Evolutionary conservation across 208 protist species (phyloP), one percentile per base, ranked within the genome.

Genomic region (Novymonas esmeraldas): DNA sequence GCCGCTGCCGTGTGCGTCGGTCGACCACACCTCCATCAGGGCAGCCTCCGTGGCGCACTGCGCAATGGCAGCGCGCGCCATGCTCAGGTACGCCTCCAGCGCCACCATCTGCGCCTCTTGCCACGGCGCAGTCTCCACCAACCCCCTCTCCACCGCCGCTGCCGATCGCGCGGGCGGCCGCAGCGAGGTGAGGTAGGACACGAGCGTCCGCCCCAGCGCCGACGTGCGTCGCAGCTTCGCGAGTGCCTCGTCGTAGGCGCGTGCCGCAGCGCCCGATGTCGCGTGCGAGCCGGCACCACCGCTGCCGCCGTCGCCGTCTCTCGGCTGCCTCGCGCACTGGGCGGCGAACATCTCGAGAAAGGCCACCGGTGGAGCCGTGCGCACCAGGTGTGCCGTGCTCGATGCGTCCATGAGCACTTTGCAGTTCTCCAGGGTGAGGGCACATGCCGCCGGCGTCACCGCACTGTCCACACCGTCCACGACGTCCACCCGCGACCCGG

Each of bases 341-440:
- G 44, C 38, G 0, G 60, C 36, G 41, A 62, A 44, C 13, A 20
- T 36, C 4, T 48, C 44, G n/a, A 76, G 26, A 29, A 77, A 66
- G 31, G 36, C 42, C 7, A 39, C 18, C 0, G 64, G 71, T 4
- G 63, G 9, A 7, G 28, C 14, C 7, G 60, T 22, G 46, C 58
- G 9, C 1, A 20, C 22, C 29, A 51, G 13, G 9, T 42, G 14
- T 6, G 39, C 20, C 6, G n/a, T 38, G 2, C 71, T 62, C 22
- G 55, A n/a, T 18, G 42, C 64, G 45, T 78, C 72, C 72, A 78
- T 62, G 18, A 78, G 28, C 51, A n/a, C 28, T 38, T 77, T 77
- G 41, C 52, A 57, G 44, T 70, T 51, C 5, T 70, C 56, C 70
- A 76, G 6, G 2, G 44, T 65, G 6, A 76, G 54, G 18, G 45